A percentile compares a stretch with the other conserved stretches of the same genome.
phyloP scores from a whole-genome alignment of 495 filamentous ascomycete genomes.

The Annulohypoxylon bovei region DNA sequence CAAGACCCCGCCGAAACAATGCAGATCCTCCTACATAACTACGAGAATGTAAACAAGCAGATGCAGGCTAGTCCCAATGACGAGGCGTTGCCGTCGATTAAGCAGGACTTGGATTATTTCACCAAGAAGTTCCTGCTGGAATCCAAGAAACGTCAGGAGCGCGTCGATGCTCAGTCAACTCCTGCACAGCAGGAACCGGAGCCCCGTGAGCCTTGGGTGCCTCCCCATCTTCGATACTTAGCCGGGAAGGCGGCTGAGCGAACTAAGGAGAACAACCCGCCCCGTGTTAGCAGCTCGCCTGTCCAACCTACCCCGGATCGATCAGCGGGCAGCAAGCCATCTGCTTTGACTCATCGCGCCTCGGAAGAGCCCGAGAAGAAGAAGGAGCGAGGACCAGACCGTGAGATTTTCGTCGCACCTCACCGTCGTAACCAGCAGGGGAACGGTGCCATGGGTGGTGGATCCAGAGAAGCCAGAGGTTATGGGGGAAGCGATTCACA shows the following conservation, averaged over 20 bases:
- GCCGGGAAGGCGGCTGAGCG: background rate
- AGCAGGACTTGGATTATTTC: background rate
- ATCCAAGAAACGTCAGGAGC: background rate
- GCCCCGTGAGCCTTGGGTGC: background rate
- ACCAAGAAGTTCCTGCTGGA: background rate
- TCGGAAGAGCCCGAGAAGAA: background rate
- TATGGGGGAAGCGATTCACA: too few relatives aligned
- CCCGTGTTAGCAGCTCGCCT: background rate
- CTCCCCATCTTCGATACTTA: background rate
- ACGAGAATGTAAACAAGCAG: too few relatives aligned
- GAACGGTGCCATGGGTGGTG: too few relatives aligned
- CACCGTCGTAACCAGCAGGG: slow-evolving; percentile 25
- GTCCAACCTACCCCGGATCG: background rate
- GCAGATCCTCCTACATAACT: too few relatives aligned
- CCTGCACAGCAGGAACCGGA: background rate
- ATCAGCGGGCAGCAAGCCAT: background rate
- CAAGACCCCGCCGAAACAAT: background rate
- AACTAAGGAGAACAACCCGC: background rate
- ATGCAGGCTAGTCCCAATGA: too few relatives aligned
- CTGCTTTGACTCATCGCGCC: background rate
- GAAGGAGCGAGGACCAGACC: background rate
- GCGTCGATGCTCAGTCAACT: background rate
- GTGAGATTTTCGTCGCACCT: background rate
- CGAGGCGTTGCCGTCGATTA: background rate
- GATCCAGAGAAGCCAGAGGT: too few relatives aligned